Conservation (phyloP, 139 green algal genomes). For the Volvox africanus region DNA sequence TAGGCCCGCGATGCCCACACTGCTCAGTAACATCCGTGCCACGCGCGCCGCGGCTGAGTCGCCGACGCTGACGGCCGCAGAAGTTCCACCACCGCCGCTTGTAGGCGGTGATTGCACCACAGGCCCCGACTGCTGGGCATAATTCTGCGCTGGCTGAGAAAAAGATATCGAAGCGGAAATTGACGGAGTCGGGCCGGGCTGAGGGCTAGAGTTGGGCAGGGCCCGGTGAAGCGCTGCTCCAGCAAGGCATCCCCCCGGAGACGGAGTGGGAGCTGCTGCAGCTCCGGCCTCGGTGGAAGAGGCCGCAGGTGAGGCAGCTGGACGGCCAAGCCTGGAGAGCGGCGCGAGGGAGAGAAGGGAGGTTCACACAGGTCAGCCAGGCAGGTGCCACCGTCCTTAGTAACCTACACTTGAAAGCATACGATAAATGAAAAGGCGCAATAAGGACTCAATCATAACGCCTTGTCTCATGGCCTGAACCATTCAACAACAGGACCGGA, state of each 20-base stretch:
- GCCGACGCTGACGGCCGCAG: neutral
- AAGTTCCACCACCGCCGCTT: neutral
- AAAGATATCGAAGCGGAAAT: neutral
- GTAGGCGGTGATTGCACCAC: neutral
- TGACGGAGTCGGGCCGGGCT: neutral
- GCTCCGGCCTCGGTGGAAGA: neutral
- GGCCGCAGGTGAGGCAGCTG: neutral
- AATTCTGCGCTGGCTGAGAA: neutral
- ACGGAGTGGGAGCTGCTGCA: constrained; percentile 1
- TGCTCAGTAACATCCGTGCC: constrained; percentile 9
- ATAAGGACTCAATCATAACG: too few relatives aligned
- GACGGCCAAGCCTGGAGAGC: neutral
- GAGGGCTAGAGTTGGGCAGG: constrained; percentile 1
- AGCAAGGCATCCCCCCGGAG: neutral
- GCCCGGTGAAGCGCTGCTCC: neutral
- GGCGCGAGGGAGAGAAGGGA: neutral
- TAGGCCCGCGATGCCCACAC: neutral
- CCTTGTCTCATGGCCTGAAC: too few relatives aligned
- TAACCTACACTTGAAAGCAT: too few relatives aligned
- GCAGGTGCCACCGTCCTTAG: too few relatives aligned
- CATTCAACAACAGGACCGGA: too few relatives aligned
- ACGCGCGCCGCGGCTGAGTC: neutral
- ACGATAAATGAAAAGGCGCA: too few relatives aligned
- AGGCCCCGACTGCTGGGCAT: neutral
- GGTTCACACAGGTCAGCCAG: neutral